Evolutionary conservation across 1,139 yeast genomes (phyloP), one percentile per base, ranked within the genome.

Genomic region (Tardiomyces blankii): DNA sequence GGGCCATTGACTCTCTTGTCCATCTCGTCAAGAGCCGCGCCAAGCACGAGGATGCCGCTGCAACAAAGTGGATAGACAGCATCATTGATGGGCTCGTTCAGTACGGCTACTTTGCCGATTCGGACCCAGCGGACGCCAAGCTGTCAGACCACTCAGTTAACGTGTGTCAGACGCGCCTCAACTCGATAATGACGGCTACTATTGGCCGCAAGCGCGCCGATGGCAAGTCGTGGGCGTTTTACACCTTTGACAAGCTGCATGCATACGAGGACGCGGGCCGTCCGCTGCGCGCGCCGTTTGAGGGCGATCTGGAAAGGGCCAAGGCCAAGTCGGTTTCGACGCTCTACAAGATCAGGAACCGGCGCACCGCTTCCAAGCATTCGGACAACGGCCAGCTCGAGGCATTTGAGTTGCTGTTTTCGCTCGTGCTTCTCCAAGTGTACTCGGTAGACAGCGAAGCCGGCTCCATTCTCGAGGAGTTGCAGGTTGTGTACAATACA

Each of bases 371-470:
- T 8, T 61, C 69, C 2, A 65, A 65, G 3, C 73, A 67, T 46
- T 63, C 64, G 1, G 72, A 69, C 47, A 62, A 62, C 32, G 57
- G 71, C 1, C 72, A 72, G 45, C 55, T 73, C 7, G 57, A 64
- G 41, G 78, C 74, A n/a, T 82, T 84, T 58, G 94, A 87, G 60
- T 67, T 86, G 41, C 67, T 91, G 43, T 78, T 85, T 49, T 82
- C 96, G 0, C 77, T 86, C 74, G 83, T 83, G 2, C 64, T 88
- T 42, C 62, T 91, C 25, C 96, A 88, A 60, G 71, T 89, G 40
- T 88, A 81, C 58, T 69, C 80, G 51, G 94, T 91, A 18, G 79
- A 76, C 46, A 59, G 71, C 2, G 97, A 89, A 51, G 82, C 95
- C 0, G 78, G 83, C 3, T 70, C 78, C 30, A 81, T 87, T 19